Base-by-base conservation (phyloP, 164 flowering plant species). In the Vitis cinerea region DNA sequence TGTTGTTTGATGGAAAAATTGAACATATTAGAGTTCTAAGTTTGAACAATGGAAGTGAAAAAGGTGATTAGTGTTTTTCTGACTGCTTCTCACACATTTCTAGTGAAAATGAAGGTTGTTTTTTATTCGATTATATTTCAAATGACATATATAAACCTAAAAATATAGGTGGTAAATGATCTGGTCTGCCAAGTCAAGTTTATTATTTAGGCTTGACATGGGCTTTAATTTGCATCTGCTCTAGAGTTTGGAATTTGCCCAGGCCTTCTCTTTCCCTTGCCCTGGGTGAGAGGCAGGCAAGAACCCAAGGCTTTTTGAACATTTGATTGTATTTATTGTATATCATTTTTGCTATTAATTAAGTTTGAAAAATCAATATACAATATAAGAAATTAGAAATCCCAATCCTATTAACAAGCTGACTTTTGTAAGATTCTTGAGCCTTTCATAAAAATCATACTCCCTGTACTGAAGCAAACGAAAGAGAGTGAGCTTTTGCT, bases 401-500 rank as follows among this genome's bases (percentile, higher is more conserved):
- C 23, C 59, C 1, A 55, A 1, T 55, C 23, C 14, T n/a, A 55
- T 55, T 55, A 55, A 15, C 17, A 55, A 16, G 0, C 14, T 55
- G 6, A 16, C 3, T 55, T 15, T 15, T 23, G 27, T 23, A 23
- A 23, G 1, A 23, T 23, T 23, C 27, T 23, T 23, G 27, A 23
- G 27, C 27, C 1, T 23, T 23, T 23, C 27, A 23, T 23, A 23
- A 23, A 23, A 23, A 23, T 23, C 27, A 23, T 23, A 1, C 27
- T 23, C 27, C 27, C 27, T 1, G 1, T 23, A 23, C 1, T 23
- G 27, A 23, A 23, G 27, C 27, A 23, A 23, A 0, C 0, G 0
- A 23, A 23, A 23, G 27, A 23, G 27, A 23, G 27, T 19, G 76
- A 74, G 44, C 65, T 73, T 58, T 71, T 75, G 64, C 72, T 71